Evolutionary conservation across 345 rosid genomes (phyloP).

Genomic region (Eucalyptus regnans): DNA sequence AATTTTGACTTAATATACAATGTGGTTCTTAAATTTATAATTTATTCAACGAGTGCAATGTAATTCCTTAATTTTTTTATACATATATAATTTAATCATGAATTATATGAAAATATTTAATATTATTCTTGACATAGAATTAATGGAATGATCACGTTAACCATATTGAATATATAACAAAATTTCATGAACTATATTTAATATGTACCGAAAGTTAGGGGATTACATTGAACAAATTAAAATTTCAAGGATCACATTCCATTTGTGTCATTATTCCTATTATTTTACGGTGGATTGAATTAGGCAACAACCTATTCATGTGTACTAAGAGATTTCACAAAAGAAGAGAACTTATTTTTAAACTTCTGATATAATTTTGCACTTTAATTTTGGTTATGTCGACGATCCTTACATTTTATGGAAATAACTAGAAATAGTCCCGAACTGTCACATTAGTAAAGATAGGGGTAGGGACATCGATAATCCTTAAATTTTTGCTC

Average conservation of each 20-base stretch:
- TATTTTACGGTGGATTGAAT: not conserved
- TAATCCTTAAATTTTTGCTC: not conserved
- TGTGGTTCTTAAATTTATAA: fast-evolving
- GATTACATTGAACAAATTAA: fast-evolving
- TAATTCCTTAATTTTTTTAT: fast-evolving
- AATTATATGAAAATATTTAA: too few species aligned
- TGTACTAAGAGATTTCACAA: not conserved
- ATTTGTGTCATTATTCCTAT: too few species aligned
- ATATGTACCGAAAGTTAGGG: fast-evolving
- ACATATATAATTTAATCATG: too few species aligned
- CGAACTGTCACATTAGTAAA: not conserved
- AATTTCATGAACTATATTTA: too few species aligned
- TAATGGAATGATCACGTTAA: too few species aligned
- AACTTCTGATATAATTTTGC: not conserved
- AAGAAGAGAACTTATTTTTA: not conserved
- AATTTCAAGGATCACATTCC: too few species aligned
- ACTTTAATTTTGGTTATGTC: not conserved
- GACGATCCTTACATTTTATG: not conserved
- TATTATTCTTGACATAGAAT: fast-evolving
- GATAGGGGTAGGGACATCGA: fast-evolving
- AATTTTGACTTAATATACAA: too few species aligned
- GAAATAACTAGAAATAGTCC: fast-evolving
- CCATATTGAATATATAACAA: too few species aligned
- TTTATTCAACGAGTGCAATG: too few species aligned
- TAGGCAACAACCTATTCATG: not conserved